These are phyloP conservation scores for Diaporthe ilicicola DNA, from an alignment of 2,329 filamentous ascomycete species.

Conservation along the genomic window DNA sequence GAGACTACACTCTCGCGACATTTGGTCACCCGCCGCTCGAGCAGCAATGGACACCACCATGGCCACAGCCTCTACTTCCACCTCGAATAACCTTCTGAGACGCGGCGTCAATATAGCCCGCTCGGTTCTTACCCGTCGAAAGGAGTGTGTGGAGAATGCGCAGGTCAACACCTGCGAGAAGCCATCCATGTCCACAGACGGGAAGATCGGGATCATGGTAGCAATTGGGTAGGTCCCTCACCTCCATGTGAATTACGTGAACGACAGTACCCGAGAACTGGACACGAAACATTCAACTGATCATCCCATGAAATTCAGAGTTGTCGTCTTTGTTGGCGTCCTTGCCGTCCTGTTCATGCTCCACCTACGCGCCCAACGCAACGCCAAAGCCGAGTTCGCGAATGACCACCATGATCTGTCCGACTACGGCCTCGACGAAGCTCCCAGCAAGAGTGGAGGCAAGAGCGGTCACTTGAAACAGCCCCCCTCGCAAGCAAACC, in stretches of 20 bases:
- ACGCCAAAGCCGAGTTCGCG: slow-evolving; percentile 36
- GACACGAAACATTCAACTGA: background rate
- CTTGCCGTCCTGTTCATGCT: slow-evolving; percentile 27
- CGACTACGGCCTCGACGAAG: slow-evolving; percentile 53
- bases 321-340: slow-evolving; percentile 25
- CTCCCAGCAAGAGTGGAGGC: slow-evolving; percentile 30
- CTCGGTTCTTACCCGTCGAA: slow-evolving; percentile 22
- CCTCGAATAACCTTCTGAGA: slow-evolving; percentile 10
- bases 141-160: slow-evolving; percentile 12
- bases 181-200: slow-evolving; percentile 28
- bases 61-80: background rate
- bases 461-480: background rate
- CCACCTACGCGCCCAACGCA: slow-evolving; percentile 25
- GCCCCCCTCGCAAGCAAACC: background rate
- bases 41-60: slow-evolving; percentile 11
- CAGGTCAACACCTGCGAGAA: slow-evolving; percentile 32
- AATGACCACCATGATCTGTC: slow-evolving; percentile 41
- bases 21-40: slow-evolving; percentile 4
- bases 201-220: slow-evolving; percentile 26
- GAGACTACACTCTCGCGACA: slow-evolving; percentile 29
- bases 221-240: slow-evolving; percentile 28
- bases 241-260: background rate
- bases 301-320: slow-evolving; percentile 1
- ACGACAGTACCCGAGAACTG: background rate
- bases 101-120: slow-evolving; percentile 27